phyloP scores from a whole-genome alignment of 2,329 filamentous ascomycete species.

The Fusarium proliferatum region DNA sequence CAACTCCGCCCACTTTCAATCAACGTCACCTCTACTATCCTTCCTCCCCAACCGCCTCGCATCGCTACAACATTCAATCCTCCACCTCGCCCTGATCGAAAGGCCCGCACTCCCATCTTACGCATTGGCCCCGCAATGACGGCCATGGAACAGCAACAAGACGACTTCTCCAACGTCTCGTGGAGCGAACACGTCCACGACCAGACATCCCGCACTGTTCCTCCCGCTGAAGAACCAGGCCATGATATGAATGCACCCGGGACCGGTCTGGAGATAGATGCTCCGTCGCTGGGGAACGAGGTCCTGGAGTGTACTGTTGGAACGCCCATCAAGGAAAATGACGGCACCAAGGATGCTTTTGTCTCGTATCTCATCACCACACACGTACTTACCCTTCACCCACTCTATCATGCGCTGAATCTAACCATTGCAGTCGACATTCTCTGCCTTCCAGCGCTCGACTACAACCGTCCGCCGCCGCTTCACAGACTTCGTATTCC shows the following conservation, averaged over 20 bases:
- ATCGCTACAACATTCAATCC: background rate
- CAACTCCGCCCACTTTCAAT: conserved; percentile 27
- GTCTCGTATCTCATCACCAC: conserved; percentile 96
- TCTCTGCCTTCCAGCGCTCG: conserved; percentile 88
- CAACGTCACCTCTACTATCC: background rate
- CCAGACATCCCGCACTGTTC: conserved; percentile 46
- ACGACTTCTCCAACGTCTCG: conserved; percentile 84
- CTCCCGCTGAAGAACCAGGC: conserved; percentile 44
- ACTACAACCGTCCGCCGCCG: conserved; percentile 85
- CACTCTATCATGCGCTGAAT: background rate
- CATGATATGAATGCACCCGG: conserved; percentile 57
- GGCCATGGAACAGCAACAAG: conserved; percentile 63
- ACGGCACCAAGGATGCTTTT: conserved; percentile 96
- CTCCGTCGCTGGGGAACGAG: conserved; percentile 75
- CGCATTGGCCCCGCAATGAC: conserved; percentile 41
- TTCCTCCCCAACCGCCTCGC: background rate
- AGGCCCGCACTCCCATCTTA: background rate
- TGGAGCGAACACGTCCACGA: conserved; percentile 73
- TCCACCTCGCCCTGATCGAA: background rate
- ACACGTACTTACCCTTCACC: conserved; percentile 65
- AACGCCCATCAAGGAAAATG: conserved; percentile 91
- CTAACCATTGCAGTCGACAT: conserved; percentile 76
- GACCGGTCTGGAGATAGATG: conserved; percentile 64
- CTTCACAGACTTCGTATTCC: conserved; percentile 97
- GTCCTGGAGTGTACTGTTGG: conserved; percentile 85